These are phyloP conservation scores for Castanea sativa DNA, from an alignment of 306 rosid genomes.

Conservation along the genomic window DNA sequence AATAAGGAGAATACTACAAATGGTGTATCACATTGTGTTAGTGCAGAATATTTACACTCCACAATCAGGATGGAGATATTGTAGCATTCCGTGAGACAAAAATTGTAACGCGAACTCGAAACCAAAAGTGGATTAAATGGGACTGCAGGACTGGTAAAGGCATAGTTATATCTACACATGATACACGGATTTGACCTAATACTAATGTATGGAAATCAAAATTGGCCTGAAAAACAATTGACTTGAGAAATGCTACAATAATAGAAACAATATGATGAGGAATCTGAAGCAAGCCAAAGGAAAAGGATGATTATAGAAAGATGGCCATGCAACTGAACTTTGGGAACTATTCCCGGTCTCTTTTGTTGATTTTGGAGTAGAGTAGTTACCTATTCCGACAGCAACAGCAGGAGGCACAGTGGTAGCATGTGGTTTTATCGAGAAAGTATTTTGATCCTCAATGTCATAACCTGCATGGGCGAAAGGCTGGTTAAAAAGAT, in stretches of 20 bases:
- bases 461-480: constrained; percentile 63
- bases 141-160: background rate
- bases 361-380: constrained; percentile 40
- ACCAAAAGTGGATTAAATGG: background rate
- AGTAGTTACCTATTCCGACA: constrained; percentile 55
- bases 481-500: constrained; percentile 18
- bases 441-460: constrained; percentile 41
- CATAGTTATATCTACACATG: background rate
- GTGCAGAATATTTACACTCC: background rate
- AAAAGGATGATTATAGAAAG: constrained; percentile 23
- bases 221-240: constrained; percentile 28
- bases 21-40: background rate
- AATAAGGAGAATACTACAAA: background rate
- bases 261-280: constrained; percentile 29
- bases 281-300: constrained; percentile 37
- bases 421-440: constrained; percentile 39
- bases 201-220: background rate
- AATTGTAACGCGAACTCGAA: background rate
- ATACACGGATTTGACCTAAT: background rate
- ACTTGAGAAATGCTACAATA: constrained; percentile 18
- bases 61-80: background rate
- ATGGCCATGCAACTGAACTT: constrained; percentile 46
- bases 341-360: constrained; percentile 31
- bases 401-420: constrained; percentile 72
- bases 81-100: background rate